phyloP scores from a whole-genome alignment of 192 early-diverging fungal genomes.

The Coemansia biformis region DNA sequence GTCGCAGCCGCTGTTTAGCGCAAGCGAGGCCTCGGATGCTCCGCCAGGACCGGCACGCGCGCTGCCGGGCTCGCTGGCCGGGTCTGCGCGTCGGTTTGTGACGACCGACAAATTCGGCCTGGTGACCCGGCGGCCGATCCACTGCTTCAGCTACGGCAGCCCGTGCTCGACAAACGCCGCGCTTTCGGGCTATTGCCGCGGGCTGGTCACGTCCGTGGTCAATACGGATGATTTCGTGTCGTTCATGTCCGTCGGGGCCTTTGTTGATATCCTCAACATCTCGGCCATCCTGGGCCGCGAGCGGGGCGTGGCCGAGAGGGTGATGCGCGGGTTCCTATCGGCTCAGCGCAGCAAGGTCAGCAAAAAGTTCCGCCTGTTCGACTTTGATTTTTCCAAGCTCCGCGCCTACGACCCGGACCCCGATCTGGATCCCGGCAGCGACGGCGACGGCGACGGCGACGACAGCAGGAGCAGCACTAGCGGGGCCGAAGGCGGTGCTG shows the following conservation, averaged over 20 bases:
- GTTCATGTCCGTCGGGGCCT: conserved; percentile 66
- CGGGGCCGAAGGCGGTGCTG: background rate
- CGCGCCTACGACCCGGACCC: conserved; percentile 18
- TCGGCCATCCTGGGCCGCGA: conserved; percentile 58
- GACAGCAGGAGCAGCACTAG: background rate
- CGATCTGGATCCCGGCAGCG: conserved; percentile 6
- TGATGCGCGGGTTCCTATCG: conserved; percentile 56
- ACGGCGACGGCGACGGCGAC: background rate
- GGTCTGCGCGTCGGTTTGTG: conserved; percentile 55
- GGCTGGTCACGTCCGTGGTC: conserved; percentile 76
- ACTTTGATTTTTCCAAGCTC: conserved; percentile 45
- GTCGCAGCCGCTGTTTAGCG: conserved; percentile 47
- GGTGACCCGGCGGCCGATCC: conserved; percentile 67
- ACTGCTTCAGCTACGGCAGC: conserved; percentile 81
- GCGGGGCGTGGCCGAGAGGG: conserved; percentile 60
- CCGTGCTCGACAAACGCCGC: conserved; percentile 68
- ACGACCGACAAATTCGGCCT: conserved; percentile 60
- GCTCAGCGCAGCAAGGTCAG: conserved; percentile 31
- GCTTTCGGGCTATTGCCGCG: conserved; percentile 63
- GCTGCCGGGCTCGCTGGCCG: conserved; percentile 25
- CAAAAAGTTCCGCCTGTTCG: conserved; percentile 27
- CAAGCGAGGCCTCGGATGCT: background rate
- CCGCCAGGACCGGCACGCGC: background rate
- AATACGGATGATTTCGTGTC: conserved; percentile 76
- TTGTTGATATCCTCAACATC: conserved; percentile 71